Base-by-base conservation (phyloP, 2,329 filamentous ascomycete genomes). In the Trichothecium roseum region DNA sequence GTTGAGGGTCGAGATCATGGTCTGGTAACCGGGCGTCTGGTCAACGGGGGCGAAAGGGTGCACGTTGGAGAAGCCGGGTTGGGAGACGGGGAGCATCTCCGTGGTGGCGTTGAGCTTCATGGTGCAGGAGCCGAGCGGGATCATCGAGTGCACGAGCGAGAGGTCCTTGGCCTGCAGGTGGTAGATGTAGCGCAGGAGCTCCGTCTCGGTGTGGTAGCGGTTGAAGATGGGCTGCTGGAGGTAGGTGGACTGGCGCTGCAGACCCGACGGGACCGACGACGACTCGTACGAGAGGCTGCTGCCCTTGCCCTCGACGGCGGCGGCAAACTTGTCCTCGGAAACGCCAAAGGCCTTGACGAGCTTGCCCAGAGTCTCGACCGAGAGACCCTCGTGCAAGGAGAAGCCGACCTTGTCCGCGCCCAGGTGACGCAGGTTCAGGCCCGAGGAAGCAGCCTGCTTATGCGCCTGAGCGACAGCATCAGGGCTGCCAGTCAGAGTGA, bases 31-130 rank as follows among this genome's bases (percentile, higher is more conserved):
- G 43, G 68, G 60, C 20, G 77, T 72, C 43, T 79, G 69, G 31
- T 74, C 63, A 0, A 63, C 50, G 0, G 82, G 81, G 27, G 79
- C 74, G 50, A 87, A 86, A 0, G 89, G 89, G 60, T 96, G 89
- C 24, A 94, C 69, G 41, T 81, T 76, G 29, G 83, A 26, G 20
- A 28, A 18, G 7, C 22, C 32, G 15, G 32, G 28, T 7, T 29
- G 28, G 29, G 22, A 15, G 37, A 95, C 72, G 7, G 88, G 82
- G 13, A 84, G 73, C 89, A 96, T 95, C 64, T 95, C 86, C 1
- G 84, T 84, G 3, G 88, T 91, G 29, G 83, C 84, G 56, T 95
- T 95, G 36, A 95, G 77, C 69, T 96, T 96, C 89, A 96, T 96
- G 12, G 89, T 96, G 68, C 89, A 96, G 2, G 89, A 95, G 15